Conservation (phyloP, 345 rosid genomes). For the Durio zibethinus region DNA sequence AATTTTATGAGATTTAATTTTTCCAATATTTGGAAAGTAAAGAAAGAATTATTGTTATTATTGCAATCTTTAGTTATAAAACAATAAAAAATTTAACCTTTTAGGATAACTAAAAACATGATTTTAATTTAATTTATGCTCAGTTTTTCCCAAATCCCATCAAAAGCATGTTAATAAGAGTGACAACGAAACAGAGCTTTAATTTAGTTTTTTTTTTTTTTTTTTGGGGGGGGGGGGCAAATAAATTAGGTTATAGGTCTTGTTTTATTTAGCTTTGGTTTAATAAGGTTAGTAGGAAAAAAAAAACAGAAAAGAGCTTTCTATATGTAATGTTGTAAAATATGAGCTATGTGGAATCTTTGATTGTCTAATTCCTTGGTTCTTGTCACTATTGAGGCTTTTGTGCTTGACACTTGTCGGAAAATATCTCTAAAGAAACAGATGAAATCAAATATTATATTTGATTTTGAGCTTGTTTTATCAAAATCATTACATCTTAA, state of each 20-base stretch:
- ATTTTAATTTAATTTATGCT: not conserved
- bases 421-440: not conserved
- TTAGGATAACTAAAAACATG: not conserved
- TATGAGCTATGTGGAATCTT: not conserved
- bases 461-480: not conserved
- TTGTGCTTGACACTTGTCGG: not conserved
- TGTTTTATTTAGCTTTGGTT: not conserved
- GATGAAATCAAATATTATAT: not conserved
- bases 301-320: not conserved
- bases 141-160: not conserved
- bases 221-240: no score
- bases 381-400: not conserved
- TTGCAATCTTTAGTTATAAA: not conserved
- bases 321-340: not conserved
- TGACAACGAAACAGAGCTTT: not conserved
- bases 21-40: not conserved
- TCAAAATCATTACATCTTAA: not conserved
- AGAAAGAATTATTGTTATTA: not conserved
- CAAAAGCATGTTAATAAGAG: not conserved
- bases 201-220: no score
- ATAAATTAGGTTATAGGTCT: no score
- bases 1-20: not conserved
- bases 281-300: not conserved
- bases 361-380: not conserved
- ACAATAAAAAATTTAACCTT: not conserved